These are phyloP conservation scores for Tuber borchii DNA, from an alignment of 495 filamentous ascomycete species.

Conservation along the genomic window DNA sequence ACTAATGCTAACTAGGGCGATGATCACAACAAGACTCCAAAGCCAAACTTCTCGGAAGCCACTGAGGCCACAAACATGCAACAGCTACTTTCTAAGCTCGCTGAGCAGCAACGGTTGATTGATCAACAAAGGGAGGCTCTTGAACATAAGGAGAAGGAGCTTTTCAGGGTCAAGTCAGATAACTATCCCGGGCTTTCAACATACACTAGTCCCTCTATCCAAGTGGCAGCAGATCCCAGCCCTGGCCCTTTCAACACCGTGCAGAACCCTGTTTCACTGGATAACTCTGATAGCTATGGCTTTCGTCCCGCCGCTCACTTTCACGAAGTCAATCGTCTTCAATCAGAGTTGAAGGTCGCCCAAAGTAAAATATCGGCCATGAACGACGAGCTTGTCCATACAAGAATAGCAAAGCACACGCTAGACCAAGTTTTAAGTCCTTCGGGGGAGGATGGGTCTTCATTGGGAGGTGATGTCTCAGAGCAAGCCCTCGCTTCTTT, in stretches of 20 bases:
- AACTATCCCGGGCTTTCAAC: constrained; percentile 22
- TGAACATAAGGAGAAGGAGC: constrained; percentile 47
- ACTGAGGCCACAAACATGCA: constrained; percentile 46
- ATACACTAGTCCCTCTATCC: constrained; percentile 30
- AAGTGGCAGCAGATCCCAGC: constrained; percentile 46
- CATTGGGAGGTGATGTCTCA: constrained; percentile 53
- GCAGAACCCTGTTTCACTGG: constrained; percentile 27
- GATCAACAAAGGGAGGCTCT: constrained; percentile 52
- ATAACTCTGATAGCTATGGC: constrained; percentile 38
- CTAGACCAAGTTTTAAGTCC: constrained; percentile 63
- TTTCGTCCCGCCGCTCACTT: constrained; percentile 38
- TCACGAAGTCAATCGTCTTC: constrained; percentile 50
- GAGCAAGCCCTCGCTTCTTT: constrained; percentile 53
- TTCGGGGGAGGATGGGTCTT: constrained; percentile 43
- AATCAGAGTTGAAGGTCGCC: constrained; percentile 68
- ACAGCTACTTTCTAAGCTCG: constrained; percentile 59
- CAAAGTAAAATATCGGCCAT: constrained; percentile 73
- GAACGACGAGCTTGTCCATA: constrained; percentile 76
- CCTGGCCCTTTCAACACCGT: constrained; percentile 55
- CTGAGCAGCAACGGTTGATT: constrained; percentile 58
- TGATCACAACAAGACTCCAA: constrained; percentile 35
- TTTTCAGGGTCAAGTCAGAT: constrained; percentile 29
- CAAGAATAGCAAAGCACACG: constrained; percentile 66
- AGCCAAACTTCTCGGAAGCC: constrained; percentile 10
- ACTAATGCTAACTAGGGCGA: constrained; percentile 26